Evolutionary conservation across 2,329 filamentous ascomycete species (phyloP).

Genomic region (Bipolaris victoriae): DNA sequence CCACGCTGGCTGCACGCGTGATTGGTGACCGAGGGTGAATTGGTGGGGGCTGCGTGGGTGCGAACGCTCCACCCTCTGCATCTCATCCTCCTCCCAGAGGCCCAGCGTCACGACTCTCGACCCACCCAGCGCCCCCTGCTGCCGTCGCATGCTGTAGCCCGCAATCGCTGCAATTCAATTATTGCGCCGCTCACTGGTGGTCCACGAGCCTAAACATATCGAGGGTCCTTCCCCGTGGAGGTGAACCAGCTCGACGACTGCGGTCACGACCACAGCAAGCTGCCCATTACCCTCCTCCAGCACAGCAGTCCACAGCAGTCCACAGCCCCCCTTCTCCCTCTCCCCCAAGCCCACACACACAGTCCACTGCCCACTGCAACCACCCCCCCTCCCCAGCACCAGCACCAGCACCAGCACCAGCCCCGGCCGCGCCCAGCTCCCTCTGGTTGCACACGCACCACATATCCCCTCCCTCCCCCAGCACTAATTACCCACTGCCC

Average conservation of each 20-base stretch:
- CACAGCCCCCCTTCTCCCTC: background rate
- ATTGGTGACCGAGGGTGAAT: conserved; percentile 17
- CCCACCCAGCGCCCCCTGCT: conserved; percentile 32
- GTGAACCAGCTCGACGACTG: conserved; percentile 11
- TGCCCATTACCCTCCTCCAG: background rate
- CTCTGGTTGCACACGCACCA: background rate
- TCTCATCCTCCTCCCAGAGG: conserved; percentile 18
- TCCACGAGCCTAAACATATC: conserved; percentile 11
- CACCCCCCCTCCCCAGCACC: background rate
- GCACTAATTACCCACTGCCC: conserved; percentile 13
- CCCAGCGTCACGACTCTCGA: conserved; percentile 25
- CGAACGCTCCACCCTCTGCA: conserved; percentile 21
- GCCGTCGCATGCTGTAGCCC: conserved; percentile 31
- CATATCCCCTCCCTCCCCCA: background rate
- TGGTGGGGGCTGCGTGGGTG: conserved; percentile 31
- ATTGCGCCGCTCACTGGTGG: conserved; percentile 33
- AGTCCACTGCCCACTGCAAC: background rate
- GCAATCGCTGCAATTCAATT: conserved; percentile 27
- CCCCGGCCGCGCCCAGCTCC: conserved; percentile 3
- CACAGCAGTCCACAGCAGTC: background rate
- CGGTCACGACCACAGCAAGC: conserved; percentile 10
- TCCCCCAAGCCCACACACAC: background rate
- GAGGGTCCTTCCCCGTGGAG: conserved; percentile 26
- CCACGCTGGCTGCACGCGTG: conserved; percentile 12
- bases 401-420: background rate